Conservation (phyloP, 2,329 filamentous ascomycete species). For the Sclerotinia minor region DNA sequence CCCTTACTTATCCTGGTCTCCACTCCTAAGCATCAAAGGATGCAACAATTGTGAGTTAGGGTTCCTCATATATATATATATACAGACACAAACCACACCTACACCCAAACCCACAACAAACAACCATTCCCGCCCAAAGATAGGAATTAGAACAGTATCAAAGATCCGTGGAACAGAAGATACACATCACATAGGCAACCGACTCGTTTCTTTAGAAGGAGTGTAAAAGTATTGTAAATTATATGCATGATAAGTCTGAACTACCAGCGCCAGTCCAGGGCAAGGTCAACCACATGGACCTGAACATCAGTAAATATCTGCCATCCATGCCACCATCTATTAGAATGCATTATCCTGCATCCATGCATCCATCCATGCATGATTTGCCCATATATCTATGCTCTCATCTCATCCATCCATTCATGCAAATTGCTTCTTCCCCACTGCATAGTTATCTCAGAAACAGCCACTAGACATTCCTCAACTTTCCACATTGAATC, state of each 20-base stretch:
- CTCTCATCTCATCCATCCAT: neutral
- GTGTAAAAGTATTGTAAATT: no score
- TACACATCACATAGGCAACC: no score
- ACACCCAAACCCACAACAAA: no score
- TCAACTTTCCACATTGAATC: neutral
- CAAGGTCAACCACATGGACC: neutral
- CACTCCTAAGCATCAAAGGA: no score
- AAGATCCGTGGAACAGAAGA: no score
- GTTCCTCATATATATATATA: no score
- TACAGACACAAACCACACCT: no score
- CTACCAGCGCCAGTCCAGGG: neutral
- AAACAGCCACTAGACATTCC: neutral
- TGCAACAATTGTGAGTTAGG: no score
- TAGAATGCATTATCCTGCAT: neutral
- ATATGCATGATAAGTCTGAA: neutral
- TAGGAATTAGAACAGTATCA: no score
- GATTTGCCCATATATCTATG: neutral
- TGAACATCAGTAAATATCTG: neutral
- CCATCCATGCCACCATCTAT: neutral
- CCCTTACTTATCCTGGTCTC: no score
- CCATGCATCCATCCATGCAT: neutral
- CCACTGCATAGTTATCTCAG: neutral
- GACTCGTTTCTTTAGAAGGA: no score
- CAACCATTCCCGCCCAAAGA: no score
- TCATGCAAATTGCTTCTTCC: conserved; percentile 1